A percentile compares a stretch with the other conserved stretches of the same genome.
Conservation (phyloP, 495 filamentous ascomycete genomes). For the Sordaria brevicollis region DNA sequence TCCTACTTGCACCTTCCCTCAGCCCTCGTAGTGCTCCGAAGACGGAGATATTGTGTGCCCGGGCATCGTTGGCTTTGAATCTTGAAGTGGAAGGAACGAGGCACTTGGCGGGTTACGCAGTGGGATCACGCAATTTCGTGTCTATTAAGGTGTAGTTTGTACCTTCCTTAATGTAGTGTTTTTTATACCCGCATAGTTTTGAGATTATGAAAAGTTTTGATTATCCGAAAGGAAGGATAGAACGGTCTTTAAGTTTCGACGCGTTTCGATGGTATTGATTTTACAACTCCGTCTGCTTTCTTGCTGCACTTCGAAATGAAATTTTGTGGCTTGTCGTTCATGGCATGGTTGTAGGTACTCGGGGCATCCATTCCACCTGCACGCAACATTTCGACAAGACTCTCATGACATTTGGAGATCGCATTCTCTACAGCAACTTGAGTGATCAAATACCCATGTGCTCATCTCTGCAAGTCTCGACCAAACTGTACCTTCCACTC, state of each 20-base stretch:
- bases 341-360: neutral
- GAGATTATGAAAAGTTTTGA: neutral
- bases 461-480: neutral
- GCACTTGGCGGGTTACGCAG: neutral
- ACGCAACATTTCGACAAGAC: neutral
- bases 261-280: neutral
- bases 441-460: neutral
- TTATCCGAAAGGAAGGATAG: neutral
- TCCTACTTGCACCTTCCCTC: neutral
- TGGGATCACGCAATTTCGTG: neutral
- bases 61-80: neutral
- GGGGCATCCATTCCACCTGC: neutral
- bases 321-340: neutral
- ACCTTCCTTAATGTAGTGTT: neutral
- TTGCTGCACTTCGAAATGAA: neutral
- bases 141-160: neutral
- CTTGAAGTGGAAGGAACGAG: neutral
- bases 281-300: neutral
- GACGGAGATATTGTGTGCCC: neutral
- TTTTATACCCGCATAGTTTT: neutral
- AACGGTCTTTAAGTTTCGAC: neutral
- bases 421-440: too few relatives aligned
- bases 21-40: neutral
- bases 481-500: neutral
- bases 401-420: neutral